Base-by-base conservation (phyloP, 2,329 filamentous ascomycete genomes). In the Botryotinia globosa region DNA sequence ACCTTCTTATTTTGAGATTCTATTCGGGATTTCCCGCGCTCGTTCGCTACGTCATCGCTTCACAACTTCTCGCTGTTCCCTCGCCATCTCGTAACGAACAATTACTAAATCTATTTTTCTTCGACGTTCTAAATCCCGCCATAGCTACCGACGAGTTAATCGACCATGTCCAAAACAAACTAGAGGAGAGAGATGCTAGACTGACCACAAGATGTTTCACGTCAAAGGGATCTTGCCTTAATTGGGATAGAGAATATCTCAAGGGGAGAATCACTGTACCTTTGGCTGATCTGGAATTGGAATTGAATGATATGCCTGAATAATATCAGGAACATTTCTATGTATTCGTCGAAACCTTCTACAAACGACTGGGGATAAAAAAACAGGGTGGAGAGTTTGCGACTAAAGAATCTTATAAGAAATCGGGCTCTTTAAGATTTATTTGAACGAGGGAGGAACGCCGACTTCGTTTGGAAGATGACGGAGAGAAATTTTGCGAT, bases 241-340 rank as follows among this genome's bases (percentile, higher is more conserved):
- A 7, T 56, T 56, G 16, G 54, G 12, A 56, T 5, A 1, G 0
- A 14, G 7, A 56, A 0, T 16, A 2, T 29, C 0, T 12, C 22
- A 8, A 32, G 5, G 25, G n/a, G 12, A 29, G 3, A 32, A 54
- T 1, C 14, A n/a, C 16, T 54, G 25, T 16, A 54, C 4, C 25
- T 54, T n/a, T 54, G 25, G 4, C n/a, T n/a, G 54, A 29, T 32
- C 2, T 32, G n/a, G 54, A 56, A 18, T 56, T 29, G 12, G 10
- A 32, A 18, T 56, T 32, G 54, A 32, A 56, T 32, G 5, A 56
- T 0, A 56, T 56, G 5, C 29, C n/a, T 16, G 14, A 29, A 16
- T 0, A 9, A 4, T 32, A 29, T 56, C 14, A 32, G 20, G 4
- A 59, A 12, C 4, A 59, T 3, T 22, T 12, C 18, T 9, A 34